Evolutionary conservation across 441 rosid species (phyloP), one percentile per base, ranked within the genome.

Genomic region (Populus hybrid): DNA sequence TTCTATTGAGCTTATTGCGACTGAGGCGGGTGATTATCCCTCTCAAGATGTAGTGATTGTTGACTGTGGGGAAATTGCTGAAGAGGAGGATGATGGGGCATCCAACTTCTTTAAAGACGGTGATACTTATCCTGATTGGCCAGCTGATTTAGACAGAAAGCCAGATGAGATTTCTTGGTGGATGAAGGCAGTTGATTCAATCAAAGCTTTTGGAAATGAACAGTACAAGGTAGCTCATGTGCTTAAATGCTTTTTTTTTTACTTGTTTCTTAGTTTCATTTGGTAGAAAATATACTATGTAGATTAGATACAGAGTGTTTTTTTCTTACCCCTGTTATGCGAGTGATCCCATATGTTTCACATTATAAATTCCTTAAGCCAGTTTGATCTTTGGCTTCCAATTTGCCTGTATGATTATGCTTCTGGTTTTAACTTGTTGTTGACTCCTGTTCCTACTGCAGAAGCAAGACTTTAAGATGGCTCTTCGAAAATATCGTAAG

Each of bases 381-480:
- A 24, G 67, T n/a, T 64, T 28, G 12, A 14, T 30, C 1, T 40
- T 42, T 71, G 30, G 35, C 40, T 23, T 73, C 67, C 63, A 12
- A 36, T 36, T 38, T 21, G 24, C 10, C 40, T 24, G 40, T 9
- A 36, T 75, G 36, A 11, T 40, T 24, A 34, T 42, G 6, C 12
- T 61, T 61, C 23, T 23, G 36, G 30, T 35, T 57, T 57, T 57
- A 12, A 18, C 21, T 19, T 34, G 35, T 35, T 18, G 42, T 57
- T 79, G 23, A 42, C 70, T 18, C 46, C 69, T 72, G 53, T 35
- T 73, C 19, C 21, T 63, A 73, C 24, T 36, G 40, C 67, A 93
- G 98, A 93, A 90, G 83, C 89, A 87, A 86, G 92, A 91, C 81
- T 90, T 82, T 77, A 88, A 91, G 88, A 93, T 90, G 95, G 97